A percentile compares a stretch with the other conserved stretches of the same genome.
Conservation (phyloP, 805 yeast species). For the Saturnispora galanensis region DNA sequence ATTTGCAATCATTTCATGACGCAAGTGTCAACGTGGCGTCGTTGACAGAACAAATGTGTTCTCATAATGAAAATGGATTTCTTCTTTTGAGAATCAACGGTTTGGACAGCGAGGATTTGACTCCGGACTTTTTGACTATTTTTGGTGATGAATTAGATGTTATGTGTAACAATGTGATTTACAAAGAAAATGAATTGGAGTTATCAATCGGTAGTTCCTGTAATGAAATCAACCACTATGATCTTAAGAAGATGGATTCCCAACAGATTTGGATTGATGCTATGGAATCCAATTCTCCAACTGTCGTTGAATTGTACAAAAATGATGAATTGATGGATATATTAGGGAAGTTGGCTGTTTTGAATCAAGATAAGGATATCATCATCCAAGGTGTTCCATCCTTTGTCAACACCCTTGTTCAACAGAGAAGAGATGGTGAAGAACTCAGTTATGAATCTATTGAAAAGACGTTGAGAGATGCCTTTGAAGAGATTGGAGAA, state of each 20-base stretch:
- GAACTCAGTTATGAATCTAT: slow-evolving; percentile 20
- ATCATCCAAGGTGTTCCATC: slow-evolving; percentile 28
- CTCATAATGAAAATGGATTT: slow-evolving; percentile 7
- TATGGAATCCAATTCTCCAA: background rate
- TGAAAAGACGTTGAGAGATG: slow-evolving; percentile 22
- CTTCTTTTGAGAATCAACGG: slow-evolving; percentile 17
- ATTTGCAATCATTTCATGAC: slow-evolving; percentile 13
- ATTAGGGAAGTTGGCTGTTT: slow-evolving; percentile 12
- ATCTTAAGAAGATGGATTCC: too few species aligned
- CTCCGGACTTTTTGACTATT: slow-evolving; percentile 7
- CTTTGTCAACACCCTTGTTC: slow-evolving; percentile 5
- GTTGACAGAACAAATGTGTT: slow-evolving; percentile 16
- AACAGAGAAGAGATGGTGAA: slow-evolving; percentile 13
- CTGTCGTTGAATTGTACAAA: slow-evolving; percentile 7
- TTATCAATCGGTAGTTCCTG: slow-evolving; percentile 1
- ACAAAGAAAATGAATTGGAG: slow-evolving; percentile 1
- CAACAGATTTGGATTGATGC: too few species aligned
- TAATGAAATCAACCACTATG: background rate
- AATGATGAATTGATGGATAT: slow-evolving; percentile 10
- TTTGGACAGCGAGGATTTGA: slow-evolving; percentile 14
- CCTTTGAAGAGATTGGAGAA: slow-evolving; percentile 24
- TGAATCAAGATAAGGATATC: slow-evolving; percentile 12
- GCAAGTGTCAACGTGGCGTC: slow-evolving; percentile 5
- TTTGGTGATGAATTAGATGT: slow-evolving; percentile 7
- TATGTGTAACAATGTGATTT: slow-evolving; percentile 20